Evolutionary conservation across 2,329 filamentous ascomycete genomes (phyloP), one percentile per base, ranked within the genome.

Genomic region (Colletotrichum sp.): DNA sequence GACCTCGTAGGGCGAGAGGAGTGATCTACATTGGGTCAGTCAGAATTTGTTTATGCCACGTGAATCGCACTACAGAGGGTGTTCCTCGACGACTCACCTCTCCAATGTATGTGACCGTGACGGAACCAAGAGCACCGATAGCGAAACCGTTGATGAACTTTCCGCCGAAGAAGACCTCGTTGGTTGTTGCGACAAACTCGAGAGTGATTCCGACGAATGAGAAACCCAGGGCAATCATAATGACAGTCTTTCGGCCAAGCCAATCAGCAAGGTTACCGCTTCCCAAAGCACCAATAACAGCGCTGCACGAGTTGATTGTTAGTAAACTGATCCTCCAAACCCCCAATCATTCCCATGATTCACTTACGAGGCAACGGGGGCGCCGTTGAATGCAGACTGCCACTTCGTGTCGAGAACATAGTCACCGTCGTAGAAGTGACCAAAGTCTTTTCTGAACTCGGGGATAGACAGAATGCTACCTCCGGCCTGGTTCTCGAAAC

Each of bases 371-470:
- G 86, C 86, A 21, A 87, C 82, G 3, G 86, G 86, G 0, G 81
- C 87, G 13, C 85, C 86, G 52, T 83, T 82, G 76, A 88, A 88
- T 7, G 87, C 86, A 24, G 81, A 83, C 77, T 89, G 86, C 87
- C 87, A 89, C 18, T 84, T 82, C 5, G 85, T 83, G 16, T 84
- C 79, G 10, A 88, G 79, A 8, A 87, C 85, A 80, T 85, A 88
- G 71, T 79, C 79, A 1, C 81, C 84, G 2, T 83, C 81, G 60
- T 81, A 85, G 8, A 78, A 70, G 60, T 81, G 78, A 0, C 86
- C 87, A 78, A 88, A 88, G 77, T 88, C 86, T 74, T 88, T 83
- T 39, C 86, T 82, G 78, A 88, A 88, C 70, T 85, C 75, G 3
- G 87, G 87, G n/a, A 88, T 85, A 26, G 85, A 83, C 55, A 88